Base-by-base conservation (phyloP, 2,329 filamentous ascomycete species). In the Juglanconis juglandina region DNA sequence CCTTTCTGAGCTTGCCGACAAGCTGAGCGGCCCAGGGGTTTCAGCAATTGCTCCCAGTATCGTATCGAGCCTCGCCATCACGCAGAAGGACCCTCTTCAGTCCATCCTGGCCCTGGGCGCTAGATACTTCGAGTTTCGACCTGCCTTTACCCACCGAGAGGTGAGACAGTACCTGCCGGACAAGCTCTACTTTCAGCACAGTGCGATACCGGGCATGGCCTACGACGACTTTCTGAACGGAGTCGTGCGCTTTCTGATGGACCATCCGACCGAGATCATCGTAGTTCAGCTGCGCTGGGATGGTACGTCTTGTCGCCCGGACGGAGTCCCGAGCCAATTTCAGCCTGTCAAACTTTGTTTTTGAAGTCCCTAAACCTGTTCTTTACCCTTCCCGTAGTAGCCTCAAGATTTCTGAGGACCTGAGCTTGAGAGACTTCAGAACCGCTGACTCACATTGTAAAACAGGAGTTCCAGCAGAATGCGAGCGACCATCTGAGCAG, bases 121-220 rank as follows among this genome's bases (percentile, higher is more conserved):
- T 0, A 67, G 80, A 4, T 82, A 82, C 68, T 82, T 82, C 56
- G 80, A 82, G 68, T 82, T 81, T 65, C 71, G 80, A 5, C 80
- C 80, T 0, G 79, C 79, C 0, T 76, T 78, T 60, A 75, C 79
- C 55, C 78, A 80, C 66, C 68, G 70, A 1, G 71, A 71, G 59
- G 69, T 82, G 59, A 70, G 75, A 46, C 65, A 66, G 37, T 69
- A 70, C n/a, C 69, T 77, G 5, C 76, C 77, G 1, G 77, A 81
- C 63, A 73, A 72, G 13, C 71, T 76, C 58, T 83, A 81, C 62
- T 83, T 82, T 68, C 77, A 79, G 65, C 79, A 82, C 67, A 75
- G 75, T 59, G 77, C 75, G 5, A 81, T 82, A 32, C 79, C 79
- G 0, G 80, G 80, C 2, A 79, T 82, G 76, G 70, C 72, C 3